phyloP scores from a whole-genome alignment of 225 moss, liverwort and hornwort genomes.

The Pleurozium schreberi region DNA sequence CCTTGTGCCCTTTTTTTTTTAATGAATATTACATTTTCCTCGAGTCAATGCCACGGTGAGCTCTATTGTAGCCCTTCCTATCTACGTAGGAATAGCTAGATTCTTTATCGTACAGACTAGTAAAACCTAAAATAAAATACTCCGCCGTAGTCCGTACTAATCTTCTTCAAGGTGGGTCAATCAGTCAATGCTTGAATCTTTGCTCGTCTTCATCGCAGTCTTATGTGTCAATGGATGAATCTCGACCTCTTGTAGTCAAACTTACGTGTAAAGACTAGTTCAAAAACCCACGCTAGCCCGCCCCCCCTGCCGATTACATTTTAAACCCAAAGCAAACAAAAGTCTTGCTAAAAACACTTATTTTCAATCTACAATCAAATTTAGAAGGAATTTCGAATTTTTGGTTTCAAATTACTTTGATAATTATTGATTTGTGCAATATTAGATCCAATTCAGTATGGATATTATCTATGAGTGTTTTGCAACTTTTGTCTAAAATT shows the following conservation, averaged over 20 bases:
- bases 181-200: neutral
- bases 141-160: too few species aligned
- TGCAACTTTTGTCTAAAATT: neutral
- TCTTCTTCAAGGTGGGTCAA: neutral
- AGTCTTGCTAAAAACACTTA: neutral
- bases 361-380: neutral
- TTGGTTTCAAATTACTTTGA: neutral
- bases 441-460: neutral
- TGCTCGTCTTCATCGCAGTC: too few species aligned
- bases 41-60: too few species aligned
- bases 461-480: neutral
- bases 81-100: neutral
- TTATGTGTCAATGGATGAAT: neutral
- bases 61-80: neutral
- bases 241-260: neutral
- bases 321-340: neutral
- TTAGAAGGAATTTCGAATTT: neutral
- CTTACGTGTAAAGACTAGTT: neutral
- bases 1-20: too few species aligned
- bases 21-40: too few species aligned
- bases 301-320: too few species aligned
- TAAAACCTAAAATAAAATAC: neutral
- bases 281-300: too few species aligned
- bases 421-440: neutral
- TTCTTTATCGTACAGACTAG: neutral